Conservation (phyloP, 305 asterid genomes). For the Andrographis paniculata region DNA sequence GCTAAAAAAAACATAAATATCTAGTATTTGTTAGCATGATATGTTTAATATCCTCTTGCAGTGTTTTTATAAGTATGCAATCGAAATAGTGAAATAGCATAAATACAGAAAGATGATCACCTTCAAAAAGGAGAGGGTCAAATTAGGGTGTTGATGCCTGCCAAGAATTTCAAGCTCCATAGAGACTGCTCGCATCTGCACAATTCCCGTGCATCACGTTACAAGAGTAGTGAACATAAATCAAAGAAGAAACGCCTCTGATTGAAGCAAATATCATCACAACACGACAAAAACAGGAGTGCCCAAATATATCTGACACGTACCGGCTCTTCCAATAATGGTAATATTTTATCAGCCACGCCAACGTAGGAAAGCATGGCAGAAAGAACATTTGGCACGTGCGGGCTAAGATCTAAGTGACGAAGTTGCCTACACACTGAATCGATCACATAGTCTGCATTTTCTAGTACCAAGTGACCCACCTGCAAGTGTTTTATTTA, state of each 20-base stretch:
- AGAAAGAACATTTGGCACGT: constrained; percentile 84
- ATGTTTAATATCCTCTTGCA: too few species aligned
- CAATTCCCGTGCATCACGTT: constrained; percentile 24
- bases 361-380: constrained; percentile 89
- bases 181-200: constrained; percentile 90
- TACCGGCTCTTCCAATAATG: constrained; percentile 97
- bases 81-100: neutral
- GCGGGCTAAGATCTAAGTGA: constrained; percentile 86
- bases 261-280: constrained; percentile 7
- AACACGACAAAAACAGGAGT: constrained; percentile 9
- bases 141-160: constrained; percentile 80
- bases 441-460: constrained; percentile 88
- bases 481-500: constrained; percentile 53
- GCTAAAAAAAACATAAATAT: too few species aligned
- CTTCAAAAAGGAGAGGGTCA: constrained; percentile 89
- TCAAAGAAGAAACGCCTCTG: constrained; percentile 7
- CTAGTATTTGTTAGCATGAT: too few species aligned
- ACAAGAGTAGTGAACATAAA: constrained; percentile 10
- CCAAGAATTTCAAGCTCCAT: constrained; percentile 93
- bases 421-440: constrained; percentile 89
- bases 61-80: too few species aligned
- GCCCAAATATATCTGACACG: constrained; percentile 18
- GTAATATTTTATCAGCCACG: constrained; percentile 79
- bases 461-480: constrained; percentile 81
- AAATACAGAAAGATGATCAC: constrained; percentile 20